These are phyloP conservation scores for Psophocarpus tetragonolobus DNA, from an alignment of 306 rosid species.

Conservation along the genomic window DNA sequence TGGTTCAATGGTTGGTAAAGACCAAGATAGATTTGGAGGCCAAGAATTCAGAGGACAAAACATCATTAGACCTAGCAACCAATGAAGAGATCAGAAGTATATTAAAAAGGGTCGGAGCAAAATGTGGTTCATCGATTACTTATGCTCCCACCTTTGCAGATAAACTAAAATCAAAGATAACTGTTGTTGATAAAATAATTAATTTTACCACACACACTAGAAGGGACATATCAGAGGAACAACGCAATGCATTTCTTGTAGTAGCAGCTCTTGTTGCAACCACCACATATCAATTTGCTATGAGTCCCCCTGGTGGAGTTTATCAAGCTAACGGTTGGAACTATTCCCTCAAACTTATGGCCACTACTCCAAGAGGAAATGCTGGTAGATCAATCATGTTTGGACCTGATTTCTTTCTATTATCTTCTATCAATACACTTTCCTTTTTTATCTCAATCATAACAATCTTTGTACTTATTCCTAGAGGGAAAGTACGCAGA, in stretches of 20 bases:
- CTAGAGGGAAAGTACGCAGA: background rate
- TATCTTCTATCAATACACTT: background rate
- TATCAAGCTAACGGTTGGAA: background rate
- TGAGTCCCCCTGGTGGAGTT: slow-evolving; percentile 11
- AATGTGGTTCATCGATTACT: background rate
- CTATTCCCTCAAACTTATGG: background rate
- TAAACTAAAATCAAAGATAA: background rate
- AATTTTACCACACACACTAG: background rate
- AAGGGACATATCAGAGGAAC: background rate
- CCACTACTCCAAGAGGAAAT: background rate
- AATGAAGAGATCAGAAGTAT: background rate
- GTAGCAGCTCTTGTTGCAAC: slow-evolving; percentile 15
- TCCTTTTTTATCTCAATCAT: background rate
- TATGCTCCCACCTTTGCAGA: background rate
- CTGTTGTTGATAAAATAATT: background rate
- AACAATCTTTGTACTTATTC: background rate
- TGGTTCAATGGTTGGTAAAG: background rate
- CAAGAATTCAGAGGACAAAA: background rate
- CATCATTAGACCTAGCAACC: slow-evolving; percentile 21
- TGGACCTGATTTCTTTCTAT: background rate
- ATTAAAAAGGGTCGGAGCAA: background rate
- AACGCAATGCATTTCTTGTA: background rate
- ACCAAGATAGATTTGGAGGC: slow-evolving; percentile 1
- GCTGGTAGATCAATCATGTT: background rate
- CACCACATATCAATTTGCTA: background rate